Percentiles rank a stretch among this genome's conserved stretches.
Evolutionary conservation across 768 basidiomycete species (phyloP).

Genomic region (Myochromella boudieri): DNA sequence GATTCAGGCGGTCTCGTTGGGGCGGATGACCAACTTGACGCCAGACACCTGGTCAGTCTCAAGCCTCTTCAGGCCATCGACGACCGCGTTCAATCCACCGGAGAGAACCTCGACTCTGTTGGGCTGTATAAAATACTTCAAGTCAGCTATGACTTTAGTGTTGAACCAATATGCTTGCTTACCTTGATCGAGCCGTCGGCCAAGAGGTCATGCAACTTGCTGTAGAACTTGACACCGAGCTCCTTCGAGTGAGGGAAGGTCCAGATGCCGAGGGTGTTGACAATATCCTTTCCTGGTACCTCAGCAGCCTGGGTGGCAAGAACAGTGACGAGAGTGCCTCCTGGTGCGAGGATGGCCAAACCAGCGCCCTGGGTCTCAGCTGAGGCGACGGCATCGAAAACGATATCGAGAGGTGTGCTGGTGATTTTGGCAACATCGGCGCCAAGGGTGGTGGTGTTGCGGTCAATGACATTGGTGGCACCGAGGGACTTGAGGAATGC

Average conservation of each 20-base stretch:
- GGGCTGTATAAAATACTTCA: constrained; percentile 28
- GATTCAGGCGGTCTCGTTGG: too few relatives aligned
- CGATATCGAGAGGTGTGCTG: constrained; percentile 17
- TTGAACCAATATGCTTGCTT: neutral
- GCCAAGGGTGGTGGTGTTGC: constrained; percentile 7
- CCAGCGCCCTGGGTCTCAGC: constrained; percentile 38
- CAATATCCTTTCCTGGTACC: constrained; percentile 14
- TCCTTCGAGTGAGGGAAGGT: constrained; percentile 10
- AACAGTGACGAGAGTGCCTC: constrained; percentile 31
- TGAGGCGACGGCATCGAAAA: constrained; percentile 32
- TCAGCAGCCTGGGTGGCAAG: constrained; percentile 20
- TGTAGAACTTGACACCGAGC: constrained; percentile 15
- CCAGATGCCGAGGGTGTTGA: constrained; percentile 5
- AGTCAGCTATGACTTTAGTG: too few relatives aligned
- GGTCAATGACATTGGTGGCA: constrained; percentile 35
- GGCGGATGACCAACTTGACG: constrained; percentile 40
- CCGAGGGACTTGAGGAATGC: constrained; percentile 31
- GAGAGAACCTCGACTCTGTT: constrained; percentile 40
- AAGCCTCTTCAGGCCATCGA: constrained; percentile 34
- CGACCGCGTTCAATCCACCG: constrained; percentile 37
- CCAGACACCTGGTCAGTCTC: constrained; percentile 39
- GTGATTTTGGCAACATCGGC: constrained; percentile 13
- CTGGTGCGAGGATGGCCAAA: constrained; percentile 33
- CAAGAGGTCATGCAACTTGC: constrained; percentile 13
- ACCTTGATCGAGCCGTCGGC: constrained; percentile 22